Evolutionary conservation across 495 filamentous ascomycete genomes (phyloP), one percentile per base, ranked within the genome.

Genomic region (Xylaria palmicola): DNA sequence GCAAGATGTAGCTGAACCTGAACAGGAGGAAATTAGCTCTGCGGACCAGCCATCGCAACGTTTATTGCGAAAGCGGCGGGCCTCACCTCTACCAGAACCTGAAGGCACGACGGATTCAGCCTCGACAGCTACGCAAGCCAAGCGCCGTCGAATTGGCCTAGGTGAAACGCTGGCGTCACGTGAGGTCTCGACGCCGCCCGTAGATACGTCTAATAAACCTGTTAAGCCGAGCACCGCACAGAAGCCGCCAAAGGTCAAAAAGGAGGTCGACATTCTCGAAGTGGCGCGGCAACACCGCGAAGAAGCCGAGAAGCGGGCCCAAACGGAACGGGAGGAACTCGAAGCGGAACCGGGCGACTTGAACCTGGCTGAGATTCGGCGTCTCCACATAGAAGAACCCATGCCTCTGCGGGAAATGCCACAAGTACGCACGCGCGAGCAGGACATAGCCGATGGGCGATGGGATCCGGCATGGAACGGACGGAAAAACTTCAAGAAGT

Each of bases 391-490:
- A 39, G 81, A 97, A 13, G 92, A 94, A 67, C 84, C 90, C 51
- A 91, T 94, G 79, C 84, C 89, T 17, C 64, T 97, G 3, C 79
- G 65, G 13, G 63, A 68, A 39, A 59, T 44, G 30, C 50, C 65
- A 41, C 50, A 60, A 22, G 59, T 45, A n/a, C 57, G 68, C 68
- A 65, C 53, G 19, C 73, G 78, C n/a, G 77, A 79, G 43, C 71
- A 73, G 57, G 77, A 77, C 44, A 75, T 77, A 45, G 77, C 68
- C 3, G 80, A 81, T 54, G 82, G 83, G 9, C 83, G 92, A 22
- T 97, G 95, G 94, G 86, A 97, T 66, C 87, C 91, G 2, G 79
- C 81, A 36, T 98, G 95, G 95, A 96, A 97, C 68, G 94, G 95
- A 0, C 84, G 93, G 6, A 95, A 92, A 75, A 98, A 98, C 65